Conservation (phyloP, 345 rosid species). For the Isatis tinctoria region DNA sequence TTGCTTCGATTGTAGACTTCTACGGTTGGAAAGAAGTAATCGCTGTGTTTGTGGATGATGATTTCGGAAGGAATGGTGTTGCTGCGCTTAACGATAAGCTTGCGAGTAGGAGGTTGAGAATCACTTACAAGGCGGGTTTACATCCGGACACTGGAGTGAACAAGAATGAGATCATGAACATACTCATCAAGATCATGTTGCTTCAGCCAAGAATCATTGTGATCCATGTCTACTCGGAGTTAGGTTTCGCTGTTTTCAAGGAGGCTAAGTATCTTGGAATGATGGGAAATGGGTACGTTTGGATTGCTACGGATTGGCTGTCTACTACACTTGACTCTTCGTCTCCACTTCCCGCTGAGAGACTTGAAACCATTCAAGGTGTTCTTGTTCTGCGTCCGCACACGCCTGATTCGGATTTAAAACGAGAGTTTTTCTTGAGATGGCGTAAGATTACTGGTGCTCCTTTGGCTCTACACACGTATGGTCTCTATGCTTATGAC, state of each 20-base stretch:
- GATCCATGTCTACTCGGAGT: constrained; percentile 50
- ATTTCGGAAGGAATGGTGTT: constrained; percentile 76
- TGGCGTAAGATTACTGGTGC: constrained; percentile 58
- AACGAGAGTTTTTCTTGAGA: constrained; percentile 52
- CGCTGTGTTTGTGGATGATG: constrained; percentile 78
- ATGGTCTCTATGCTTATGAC: constrained; percentile 85
- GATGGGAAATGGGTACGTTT: constrained; percentile 91
- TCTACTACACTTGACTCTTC: constrained; percentile 57
- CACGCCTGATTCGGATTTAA: constrained; percentile 60
- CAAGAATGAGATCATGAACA: constrained; percentile 49
- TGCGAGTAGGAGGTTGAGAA: constrained; percentile 58
- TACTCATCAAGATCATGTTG: constrained; percentile 69
- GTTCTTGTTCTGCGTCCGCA: constrained; percentile 77
- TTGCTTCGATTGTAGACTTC: constrained; percentile 60
- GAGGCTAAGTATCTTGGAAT: constrained; percentile 72
- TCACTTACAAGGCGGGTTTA: constrained; percentile 68
- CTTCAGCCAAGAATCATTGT: constrained; percentile 79
- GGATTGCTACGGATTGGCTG: constrained; percentile 96
- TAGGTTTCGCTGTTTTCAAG: constrained; percentile 60
- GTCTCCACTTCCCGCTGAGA: constrained; percentile 53
- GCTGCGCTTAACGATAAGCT: constrained; percentile 77
- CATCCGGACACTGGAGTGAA: constrained; percentile 37
- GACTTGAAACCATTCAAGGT: constrained; percentile 74
- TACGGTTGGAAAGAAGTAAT: constrained; percentile 85
- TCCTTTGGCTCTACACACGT: constrained; percentile 60